These are phyloP conservation scores for Fulvia fulva DNA, from an alignment of 2,329 filamentous ascomycete species.

Conservation along the genomic window DNA sequence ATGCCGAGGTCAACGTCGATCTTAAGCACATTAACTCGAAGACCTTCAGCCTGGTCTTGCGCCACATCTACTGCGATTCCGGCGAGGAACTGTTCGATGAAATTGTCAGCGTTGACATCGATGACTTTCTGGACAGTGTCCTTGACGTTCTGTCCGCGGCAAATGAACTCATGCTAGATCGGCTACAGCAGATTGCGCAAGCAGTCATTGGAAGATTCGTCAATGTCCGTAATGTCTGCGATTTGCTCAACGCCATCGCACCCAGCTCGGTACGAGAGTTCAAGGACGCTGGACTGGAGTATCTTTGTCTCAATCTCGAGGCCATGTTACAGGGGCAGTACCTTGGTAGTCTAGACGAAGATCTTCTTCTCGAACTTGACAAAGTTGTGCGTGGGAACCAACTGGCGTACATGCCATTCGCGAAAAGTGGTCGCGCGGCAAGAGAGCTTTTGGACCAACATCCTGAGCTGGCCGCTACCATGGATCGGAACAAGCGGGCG, in stretches of 20 bases:
- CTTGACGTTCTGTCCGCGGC: conserved; percentile 86
- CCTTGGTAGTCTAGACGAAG: conserved; percentile 78
- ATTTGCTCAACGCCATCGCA: conserved; percentile 79
- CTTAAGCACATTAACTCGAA: conserved; percentile 71
- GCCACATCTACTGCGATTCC: conserved; percentile 77
- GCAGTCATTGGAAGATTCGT: conserved; percentile 75
- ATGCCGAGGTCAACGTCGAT: conserved; percentile 67
- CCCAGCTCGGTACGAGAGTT: conserved; percentile 80
- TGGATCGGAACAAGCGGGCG: conserved; percentile 64
- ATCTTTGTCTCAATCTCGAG: conserved; percentile 87
- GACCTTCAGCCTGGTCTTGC: conserved; percentile 74
- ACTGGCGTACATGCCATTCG: conserved; percentile 69
- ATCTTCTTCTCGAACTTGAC: conserved; percentile 78
- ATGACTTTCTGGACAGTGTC: conserved; percentile 83
- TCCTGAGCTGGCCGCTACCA: conserved; percentile 59
- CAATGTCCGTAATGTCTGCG: conserved; percentile 80
- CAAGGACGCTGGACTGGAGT: conserved; percentile 83
- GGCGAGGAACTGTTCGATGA: conserved; percentile 78
- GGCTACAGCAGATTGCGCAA: conserved; percentile 86
- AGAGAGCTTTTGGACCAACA: conserved; percentile 60
- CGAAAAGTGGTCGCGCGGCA: conserved; percentile 70
- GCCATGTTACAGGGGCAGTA: conserved; percentile 83
- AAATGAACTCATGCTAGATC: conserved; percentile 92
- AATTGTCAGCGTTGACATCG: conserved; percentile 65
- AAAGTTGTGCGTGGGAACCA: conserved; percentile 78